phyloP scores from a whole-genome alignment of 768 basidiomycete species.

The Suillus variegatus region DNA sequence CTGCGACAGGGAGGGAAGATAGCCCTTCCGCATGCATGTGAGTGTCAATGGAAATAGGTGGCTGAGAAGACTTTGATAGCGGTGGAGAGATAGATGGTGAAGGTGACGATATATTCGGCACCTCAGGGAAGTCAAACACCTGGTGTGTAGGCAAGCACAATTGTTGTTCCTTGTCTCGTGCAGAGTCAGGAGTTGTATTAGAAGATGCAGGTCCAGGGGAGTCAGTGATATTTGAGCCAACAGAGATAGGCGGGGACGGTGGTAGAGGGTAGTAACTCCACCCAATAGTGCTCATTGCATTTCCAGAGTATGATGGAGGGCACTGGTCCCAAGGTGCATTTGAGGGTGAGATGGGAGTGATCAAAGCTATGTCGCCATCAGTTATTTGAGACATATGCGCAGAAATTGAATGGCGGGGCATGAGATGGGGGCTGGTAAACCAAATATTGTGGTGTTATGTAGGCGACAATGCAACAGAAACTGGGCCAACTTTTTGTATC shows the following conservation, averaged over 20 bases:
- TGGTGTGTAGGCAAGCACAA: slow-evolving; percentile 71
- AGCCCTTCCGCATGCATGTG: slow-evolving; percentile 4
- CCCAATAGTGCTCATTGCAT: slow-evolving; percentile 40
- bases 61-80: slow-evolving; percentile 31
- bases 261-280: slow-evolving; percentile 52
- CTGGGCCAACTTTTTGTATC: slow-evolving; percentile 18
- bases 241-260: slow-evolving; percentile 50
- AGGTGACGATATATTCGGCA: slow-evolving; percentile 35
- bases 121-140: slow-evolving; percentile 63
- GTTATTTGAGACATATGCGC: slow-evolving; percentile 61
- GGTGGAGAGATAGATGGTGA: slow-evolving; percentile 34
- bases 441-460: slow-evolving; percentile 12
- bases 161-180: slow-evolving; percentile 45
- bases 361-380: slow-evolving; percentile 56
- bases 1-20: slow-evolving; percentile 32
- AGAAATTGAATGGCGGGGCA: slow-evolving; percentile 32
- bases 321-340: slow-evolving; percentile 53
- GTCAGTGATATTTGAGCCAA: slow-evolving; percentile 43
- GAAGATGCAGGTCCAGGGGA: slow-evolving; percentile 46
- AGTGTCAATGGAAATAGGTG: slow-evolving; percentile 36
- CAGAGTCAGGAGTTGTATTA: slow-evolving; percentile 44
- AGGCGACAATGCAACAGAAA: slow-evolving; percentile 17
- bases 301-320: slow-evolving; percentile 36
- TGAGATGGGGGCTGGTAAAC: slow-evolving; percentile 13
- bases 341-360: slow-evolving; percentile 46